Evolutionary conservation across 106 monocot species (phyloP), one percentile per base, ranked within the genome.

Genomic region (Allium cepa): DNA sequence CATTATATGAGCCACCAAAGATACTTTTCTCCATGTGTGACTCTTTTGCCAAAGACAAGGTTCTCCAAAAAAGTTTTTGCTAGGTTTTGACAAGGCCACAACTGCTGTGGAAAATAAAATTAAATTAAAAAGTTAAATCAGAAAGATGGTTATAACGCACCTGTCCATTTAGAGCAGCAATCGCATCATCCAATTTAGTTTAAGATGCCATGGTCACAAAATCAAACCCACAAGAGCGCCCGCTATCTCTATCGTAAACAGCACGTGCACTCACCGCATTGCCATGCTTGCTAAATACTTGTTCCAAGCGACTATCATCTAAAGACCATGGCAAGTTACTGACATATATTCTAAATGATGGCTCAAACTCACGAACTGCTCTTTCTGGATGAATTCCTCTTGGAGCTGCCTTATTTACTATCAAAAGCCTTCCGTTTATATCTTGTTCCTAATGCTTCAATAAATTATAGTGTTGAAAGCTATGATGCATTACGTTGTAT

Each of bases 251-350:
- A 72, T 97, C 92, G 7, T 78, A 92, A n/a, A 97, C 73, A 61
- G 92, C 89, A 60, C 83, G 74, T 12, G 84, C 88, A 65, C 80
- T 84, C 13, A 89, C 66, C 17, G 92, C 96, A 64, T 84, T 86
- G 15, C 96, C 96, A 50, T 92, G 84, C 58, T 92, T 78, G 55
- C 92, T 87, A 55, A 97, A 97, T 7, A 86, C 70, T 78, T 97
- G 82, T 69, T 92, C 86, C 56, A 97, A 68, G 12, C 92, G 82
- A 11, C 67, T 18, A 52, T 89, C 86, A 75, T 97, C 96, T 9
- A 92, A 88, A 64, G 75, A 72, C 96, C 96, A 97, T 18, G 96
- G 84, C 49, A 97, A 74, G 63, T 97, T 97, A 6, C 96, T 92
- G 27, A 82, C 96, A 77, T 97, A 97, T 60, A 97, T 71, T 64